phyloP scores from a whole-genome alignment of 208 protist species.

The Crithidia bombi region DNA sequence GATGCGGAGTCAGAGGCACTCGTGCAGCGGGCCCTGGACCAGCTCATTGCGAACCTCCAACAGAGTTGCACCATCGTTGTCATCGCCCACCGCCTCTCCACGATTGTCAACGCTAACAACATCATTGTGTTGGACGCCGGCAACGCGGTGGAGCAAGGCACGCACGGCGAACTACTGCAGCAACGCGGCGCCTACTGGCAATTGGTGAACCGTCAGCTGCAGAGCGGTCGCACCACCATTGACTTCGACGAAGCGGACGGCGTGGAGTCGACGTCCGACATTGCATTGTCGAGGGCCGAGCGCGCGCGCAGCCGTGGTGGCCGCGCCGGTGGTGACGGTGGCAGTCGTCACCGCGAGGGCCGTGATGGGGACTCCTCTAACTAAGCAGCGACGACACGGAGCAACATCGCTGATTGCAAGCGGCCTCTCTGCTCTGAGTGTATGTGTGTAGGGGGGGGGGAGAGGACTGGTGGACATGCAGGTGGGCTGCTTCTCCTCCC shows the following conservation, averaged over 20 bases:
- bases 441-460: too few relatives aligned
- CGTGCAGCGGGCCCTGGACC: slow-evolving; percentile 90
- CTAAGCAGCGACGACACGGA: neutral
- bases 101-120: slow-evolving; percentile 56
- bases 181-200: slow-evolving; percentile 39
- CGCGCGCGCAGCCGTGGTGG: neutral
- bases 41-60: slow-evolving; percentile 48
- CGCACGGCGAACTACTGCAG: slow-evolving; percentile 52
- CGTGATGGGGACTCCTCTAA: neutral
- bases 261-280: slow-evolving; percentile 12
- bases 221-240: slow-evolving; percentile 38
- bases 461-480: neutral
- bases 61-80: slow-evolving; percentile 71
- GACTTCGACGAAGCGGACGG: slow-evolving; percentile 42
- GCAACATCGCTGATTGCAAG: too few relatives aligned
- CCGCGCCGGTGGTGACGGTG: neutral
- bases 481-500: neutral
- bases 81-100: slow-evolving; percentile 70
- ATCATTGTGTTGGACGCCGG: slow-evolving; percentile 66
- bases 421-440: too few relatives aligned
- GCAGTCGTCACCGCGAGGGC: neutral
- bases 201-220: slow-evolving; percentile 45
- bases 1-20: slow-evolving; percentile 82
- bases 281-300: neutral
- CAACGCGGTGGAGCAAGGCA: slow-evolving; percentile 51